Evolutionary conservation across 805 yeast species (phyloP), one percentile per base, ranked within the genome.

Genomic region (Metschnikowia dekortorum): DNA sequence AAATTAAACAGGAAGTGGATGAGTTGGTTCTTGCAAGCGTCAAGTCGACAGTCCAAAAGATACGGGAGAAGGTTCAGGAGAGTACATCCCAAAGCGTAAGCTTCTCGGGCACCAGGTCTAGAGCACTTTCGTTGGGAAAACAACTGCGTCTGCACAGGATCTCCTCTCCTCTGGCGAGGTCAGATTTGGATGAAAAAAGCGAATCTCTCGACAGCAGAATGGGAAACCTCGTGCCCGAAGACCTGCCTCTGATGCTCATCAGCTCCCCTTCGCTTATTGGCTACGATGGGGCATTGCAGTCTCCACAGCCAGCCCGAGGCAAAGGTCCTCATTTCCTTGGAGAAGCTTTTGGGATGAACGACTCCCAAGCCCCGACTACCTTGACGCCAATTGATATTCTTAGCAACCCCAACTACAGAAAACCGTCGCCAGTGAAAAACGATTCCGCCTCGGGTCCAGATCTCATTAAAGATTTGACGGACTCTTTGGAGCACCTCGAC

Each of bases 1-100:
- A 82, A 58, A 82, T 90, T 45, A 86, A 88, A 47, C 80, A 77
- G 47, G 96, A 91, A 65, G 87, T 89, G 3, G 94, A 89, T 61
- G 75, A 68, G 18, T 69, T 83, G 60, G 90, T 90, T 2, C 66
- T 87, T 29, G 67, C 72, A 35, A 73, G 85, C 1, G 87, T 91
- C 3, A 70, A 76, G 26, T 82, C 82, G 34, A 85, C 94, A 0
- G 76, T 89, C 2, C 65, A 69, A 35, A 80, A 76, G 57, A 84
- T 80, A 10, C 70, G 71, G 47, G 81, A 69, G 40, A 68, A 67
- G 48, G 65, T 68, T 22, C 55, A 53, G 32, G 60, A 55, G 22
- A 41, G 14, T 22, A 36, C 55, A 6, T 37, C 39, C 37, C 31
- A 31, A 13, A 31, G 45, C 45, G 31, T 41, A 37, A 41, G 45